A percentile compares a stretch with the other conserved stretches of the same genome.
Conservation (phyloP, 1,284 basidiomycete species). For the Ganoderma boninense region DNA sequence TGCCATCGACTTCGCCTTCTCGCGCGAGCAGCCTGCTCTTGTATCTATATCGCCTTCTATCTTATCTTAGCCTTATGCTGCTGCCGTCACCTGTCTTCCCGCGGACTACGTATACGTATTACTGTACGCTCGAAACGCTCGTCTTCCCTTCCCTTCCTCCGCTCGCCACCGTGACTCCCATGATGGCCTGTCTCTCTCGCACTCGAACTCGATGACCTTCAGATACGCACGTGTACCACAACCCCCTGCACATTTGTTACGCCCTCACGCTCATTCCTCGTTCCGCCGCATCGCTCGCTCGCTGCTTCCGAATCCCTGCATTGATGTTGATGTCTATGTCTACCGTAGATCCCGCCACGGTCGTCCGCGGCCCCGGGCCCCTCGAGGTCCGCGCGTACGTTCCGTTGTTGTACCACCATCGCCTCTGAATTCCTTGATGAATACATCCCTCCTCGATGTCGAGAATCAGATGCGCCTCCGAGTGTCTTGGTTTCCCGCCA, state of each 20-base stretch:
- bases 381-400: not conserved
- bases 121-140: not conserved
- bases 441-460: not conserved
- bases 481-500: not conserved
- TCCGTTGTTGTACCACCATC: not conserved
- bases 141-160: too few species aligned
- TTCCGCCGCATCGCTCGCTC: not conserved
- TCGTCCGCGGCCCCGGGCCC: not conserved
- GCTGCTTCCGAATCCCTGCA: not conserved
- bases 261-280: slow-evolving; percentile 4
- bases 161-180: too few species aligned
- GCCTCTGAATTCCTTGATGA: not conserved
- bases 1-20: not conserved
- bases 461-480: not conserved
- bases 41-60: slow-evolving; percentile 9
- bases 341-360: not conserved
- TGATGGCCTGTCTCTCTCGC: too few species aligned
- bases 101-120: not conserved
- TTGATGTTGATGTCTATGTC: not conserved
- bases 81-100: not conserved
- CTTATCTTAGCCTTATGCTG: not conserved
- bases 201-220: not conserved
- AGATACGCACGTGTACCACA: slow-evolving; percentile 10
- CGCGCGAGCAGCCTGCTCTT: slow-evolving; percentile 3
- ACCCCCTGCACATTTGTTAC: slow-evolving; percentile 3